A percentile compares a stretch with the other conserved stretches of the same genome.
These are phyloP conservation scores for Penicillium cinerascens DNA, from an alignment of 495 filamentous ascomycete species.

Conservation along the genomic window DNA sequence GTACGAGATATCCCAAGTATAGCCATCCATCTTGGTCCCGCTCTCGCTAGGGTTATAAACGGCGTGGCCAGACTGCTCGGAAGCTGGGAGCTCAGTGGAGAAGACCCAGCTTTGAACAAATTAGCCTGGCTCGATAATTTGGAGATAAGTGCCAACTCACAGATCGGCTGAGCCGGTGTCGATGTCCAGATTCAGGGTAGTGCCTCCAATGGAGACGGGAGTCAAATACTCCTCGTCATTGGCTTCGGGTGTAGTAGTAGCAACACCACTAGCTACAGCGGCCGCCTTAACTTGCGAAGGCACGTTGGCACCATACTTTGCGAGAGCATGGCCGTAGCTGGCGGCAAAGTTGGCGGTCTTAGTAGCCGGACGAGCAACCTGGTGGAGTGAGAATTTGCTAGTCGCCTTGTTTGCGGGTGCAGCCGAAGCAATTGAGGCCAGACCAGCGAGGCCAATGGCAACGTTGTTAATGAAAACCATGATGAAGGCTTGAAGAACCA, in stretches of 20 bases:
- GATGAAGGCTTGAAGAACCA: conserved; percentile 1
- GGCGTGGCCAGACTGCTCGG: conserved; percentile 52
- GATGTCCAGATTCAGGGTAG: conserved; percentile 60
- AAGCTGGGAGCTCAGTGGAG: conserved; percentile 39
- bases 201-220: conserved; percentile 59
- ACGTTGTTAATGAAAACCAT: conserved; percentile 39
- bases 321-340: conserved; percentile 33
- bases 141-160: conserved; percentile 34
- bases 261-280: conserved; percentile 39
- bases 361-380: conserved; percentile 27
- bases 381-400: conserved; percentile 38
- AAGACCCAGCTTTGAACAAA: conserved; percentile 43
- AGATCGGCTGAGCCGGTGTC: conserved; percentile 75
- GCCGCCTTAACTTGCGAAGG: conserved; percentile 40
- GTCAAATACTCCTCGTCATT: conserved; percentile 62
- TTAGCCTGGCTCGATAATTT: background rate
- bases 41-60: conserved; percentile 56
- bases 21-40: conserved; percentile 43
- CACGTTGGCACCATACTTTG: conserved; percentile 39
- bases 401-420: conserved; percentile 17
- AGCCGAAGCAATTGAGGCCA: conserved; percentile 28
- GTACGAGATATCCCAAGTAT: conserved; percentile 64
- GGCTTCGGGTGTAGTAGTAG: conserved; percentile 46
- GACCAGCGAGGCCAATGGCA: conserved; percentile 21
- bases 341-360: conserved; percentile 35